phyloP scores from a whole-genome alignment of 176 grass and related monocot genomes.

The Avena sativa region DNA sequence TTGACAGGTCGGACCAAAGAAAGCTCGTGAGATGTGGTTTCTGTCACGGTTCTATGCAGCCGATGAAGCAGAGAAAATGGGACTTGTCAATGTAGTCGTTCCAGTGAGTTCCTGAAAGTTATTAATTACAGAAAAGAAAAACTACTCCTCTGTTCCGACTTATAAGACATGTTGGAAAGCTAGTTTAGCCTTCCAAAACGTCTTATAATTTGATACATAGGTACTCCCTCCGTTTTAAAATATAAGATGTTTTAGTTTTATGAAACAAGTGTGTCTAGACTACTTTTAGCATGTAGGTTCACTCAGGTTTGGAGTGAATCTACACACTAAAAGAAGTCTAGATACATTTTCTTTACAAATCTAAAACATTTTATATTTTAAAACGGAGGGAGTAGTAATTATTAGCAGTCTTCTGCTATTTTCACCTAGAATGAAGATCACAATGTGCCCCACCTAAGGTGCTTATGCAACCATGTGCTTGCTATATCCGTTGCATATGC shows the following conservation, averaged over 20 bases:
- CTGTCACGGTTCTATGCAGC: constrained; percentile 83
- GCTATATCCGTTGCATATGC: constrained; percentile 16
- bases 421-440: neutral
- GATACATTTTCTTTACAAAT: too few species aligned
- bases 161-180: too few species aligned
- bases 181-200: too few species aligned
- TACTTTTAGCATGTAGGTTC: too few species aligned
- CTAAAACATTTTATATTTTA: too few species aligned
- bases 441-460: neutral
- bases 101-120: constrained; percentile 61
- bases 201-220: too few species aligned
- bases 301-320: too few species aligned
- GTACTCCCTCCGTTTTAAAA: too few species aligned
- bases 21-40: constrained; percentile 92
- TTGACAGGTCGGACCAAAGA: constrained; percentile 81
- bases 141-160: neutral
- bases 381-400: too few species aligned
- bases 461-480: neutral
- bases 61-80: constrained; percentile 88
- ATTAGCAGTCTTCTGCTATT: neutral
- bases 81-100: constrained; percentile 86
- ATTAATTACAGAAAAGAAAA: neutral
- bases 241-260: too few species aligned
- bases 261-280: too few species aligned
- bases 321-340: too few species aligned